phyloP scores from a whole-genome alignment of 495 filamentous ascomycete genomes.

The Aspergillus haitiensis region DNA sequence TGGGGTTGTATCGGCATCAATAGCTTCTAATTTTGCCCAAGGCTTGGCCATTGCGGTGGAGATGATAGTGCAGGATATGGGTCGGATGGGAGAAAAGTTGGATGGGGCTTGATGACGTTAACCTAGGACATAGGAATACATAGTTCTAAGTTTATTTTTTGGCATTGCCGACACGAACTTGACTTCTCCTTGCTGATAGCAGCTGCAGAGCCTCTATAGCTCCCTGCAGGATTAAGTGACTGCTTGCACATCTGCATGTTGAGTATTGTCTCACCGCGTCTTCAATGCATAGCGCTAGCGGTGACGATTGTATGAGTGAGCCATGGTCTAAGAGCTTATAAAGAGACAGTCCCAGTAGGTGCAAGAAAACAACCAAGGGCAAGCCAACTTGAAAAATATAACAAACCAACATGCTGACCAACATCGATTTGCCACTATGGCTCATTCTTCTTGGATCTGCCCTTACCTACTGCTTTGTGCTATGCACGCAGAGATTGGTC shows the following conservation, averaged over 20 bases:
- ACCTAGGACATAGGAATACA: not conserved
- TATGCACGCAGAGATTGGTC: not conserved
- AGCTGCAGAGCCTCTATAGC: not conserved
- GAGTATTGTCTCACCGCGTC: not conserved
- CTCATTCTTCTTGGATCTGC: not conserved
- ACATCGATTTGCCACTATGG: slow-evolving; percentile 1
- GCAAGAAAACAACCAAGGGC: not conserved
- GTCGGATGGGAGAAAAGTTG: not conserved
- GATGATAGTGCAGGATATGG: slow-evolving; percentile 5
- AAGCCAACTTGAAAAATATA: not conserved
- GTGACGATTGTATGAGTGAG: not conserved
- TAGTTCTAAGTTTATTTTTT: not conserved
- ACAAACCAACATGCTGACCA: not conserved
- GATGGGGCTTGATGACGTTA: not conserved
- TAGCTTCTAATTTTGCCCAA: slow-evolving; percentile 1
- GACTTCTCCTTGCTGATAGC: not conserved
- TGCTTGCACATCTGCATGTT: not conserved
- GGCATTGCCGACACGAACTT: not conserved
- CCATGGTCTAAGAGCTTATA: not conserved
- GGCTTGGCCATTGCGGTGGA: not conserved
- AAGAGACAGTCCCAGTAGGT: not conserved
- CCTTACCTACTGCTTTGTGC: not conserved
- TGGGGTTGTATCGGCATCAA: slow-evolving; percentile 1
- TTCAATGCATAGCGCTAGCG: not conserved
- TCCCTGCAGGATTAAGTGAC: not conserved